phyloP scores from a whole-genome alignment of 2,329 filamentous ascomycete genomes.

The Tolypocladium cylindrosporum region DNA sequence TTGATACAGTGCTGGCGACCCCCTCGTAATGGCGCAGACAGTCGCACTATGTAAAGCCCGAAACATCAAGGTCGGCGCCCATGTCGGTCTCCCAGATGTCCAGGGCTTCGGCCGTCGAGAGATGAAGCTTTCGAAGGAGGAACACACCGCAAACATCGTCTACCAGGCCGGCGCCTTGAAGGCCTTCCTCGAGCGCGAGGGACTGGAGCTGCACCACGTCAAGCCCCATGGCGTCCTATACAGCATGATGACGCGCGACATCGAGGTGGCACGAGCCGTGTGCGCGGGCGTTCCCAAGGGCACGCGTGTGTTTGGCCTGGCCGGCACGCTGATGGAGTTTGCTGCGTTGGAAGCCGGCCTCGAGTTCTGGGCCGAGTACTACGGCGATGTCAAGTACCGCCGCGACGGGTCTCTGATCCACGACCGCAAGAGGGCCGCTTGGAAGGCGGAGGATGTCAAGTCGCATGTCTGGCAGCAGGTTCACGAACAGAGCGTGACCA shows the following conservation, averaged over 20 bases:
- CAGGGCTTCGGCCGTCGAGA: slow-evolving; percentile 11
- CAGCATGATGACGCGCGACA: slow-evolving; percentile 16
- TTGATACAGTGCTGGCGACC: slow-evolving; percentile 6
- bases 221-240: slow-evolving; percentile 16
- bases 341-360: slow-evolving; percentile 12
- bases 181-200: slow-evolving; percentile 7
- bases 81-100: slow-evolving; percentile 9
- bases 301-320: slow-evolving; percentile 14
- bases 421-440: slow-evolving; percentile 38
- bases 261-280: slow-evolving; percentile 13
- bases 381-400: slow-evolving; percentile 16
- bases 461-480: slow-evolving; percentile 1
- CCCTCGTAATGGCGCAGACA: slow-evolving; percentile 9
- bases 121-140: slow-evolving; percentile 7
- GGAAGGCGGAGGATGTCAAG: background rate
- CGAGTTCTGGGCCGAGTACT: slow-evolving; percentile 16
- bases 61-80: slow-evolving; percentile 7
- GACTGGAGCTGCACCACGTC: slow-evolving; percentile 9
- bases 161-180: slow-evolving; percentile 9
- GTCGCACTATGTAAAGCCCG: slow-evolving; percentile 8
- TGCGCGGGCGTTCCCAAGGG: slow-evolving; percentile 13
- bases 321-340: slow-evolving; percentile 15
- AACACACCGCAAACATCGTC: slow-evolving; percentile 9
- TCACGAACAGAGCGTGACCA: background rate
- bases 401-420: slow-evolving; percentile 12